Conservation (phyloP, 345 rosid species). For the Eucalyptus tenuipes region DNA sequence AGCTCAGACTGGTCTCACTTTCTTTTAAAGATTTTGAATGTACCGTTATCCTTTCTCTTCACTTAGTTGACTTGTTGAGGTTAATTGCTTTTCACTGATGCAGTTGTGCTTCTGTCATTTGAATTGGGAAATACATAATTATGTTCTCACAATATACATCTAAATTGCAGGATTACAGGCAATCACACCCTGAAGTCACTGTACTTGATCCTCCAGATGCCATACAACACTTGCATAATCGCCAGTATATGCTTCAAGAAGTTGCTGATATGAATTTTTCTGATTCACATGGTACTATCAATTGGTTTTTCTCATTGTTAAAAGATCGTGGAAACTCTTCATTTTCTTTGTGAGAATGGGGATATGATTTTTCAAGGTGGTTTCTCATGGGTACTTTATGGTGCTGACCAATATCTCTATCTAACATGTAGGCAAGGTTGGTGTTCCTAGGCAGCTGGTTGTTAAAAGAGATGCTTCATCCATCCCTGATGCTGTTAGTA, state of each 20-base stretch:
- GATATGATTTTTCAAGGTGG: background rate
- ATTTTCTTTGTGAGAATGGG: background rate
- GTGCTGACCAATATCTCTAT: background rate
- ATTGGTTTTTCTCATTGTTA: background rate
- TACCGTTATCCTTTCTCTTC: background rate
- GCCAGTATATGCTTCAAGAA: slow-evolving; percentile 75
- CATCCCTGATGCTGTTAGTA: slow-evolving; percentile 45
- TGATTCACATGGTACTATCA: slow-evolving; percentile 24
- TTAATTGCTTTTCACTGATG: background rate
- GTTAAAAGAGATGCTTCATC: slow-evolving; percentile 53
- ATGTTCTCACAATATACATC: background rate
- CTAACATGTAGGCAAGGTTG: slow-evolving; percentile 45
- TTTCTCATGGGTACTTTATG: background rate
- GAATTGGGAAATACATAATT: background rate
- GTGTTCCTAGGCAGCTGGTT: slow-evolving; percentile 51
- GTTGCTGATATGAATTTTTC: slow-evolving; percentile 73
- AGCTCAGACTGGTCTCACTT: background rate
- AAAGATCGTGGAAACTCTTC: background rate
- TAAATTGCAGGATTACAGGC: slow-evolving; percentile 45
- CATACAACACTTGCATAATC: slow-evolving; percentile 60
- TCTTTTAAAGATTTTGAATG: background rate
- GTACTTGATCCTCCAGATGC: slow-evolving; percentile 87
- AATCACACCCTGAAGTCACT: slow-evolving; percentile 65
- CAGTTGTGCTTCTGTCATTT: background rate
- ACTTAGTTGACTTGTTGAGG: background rate